These are phyloP conservation scores for Rhodofomes roseus DNA, from an alignment of 1,284 basidiomycete genomes.

Conservation along the genomic window DNA sequence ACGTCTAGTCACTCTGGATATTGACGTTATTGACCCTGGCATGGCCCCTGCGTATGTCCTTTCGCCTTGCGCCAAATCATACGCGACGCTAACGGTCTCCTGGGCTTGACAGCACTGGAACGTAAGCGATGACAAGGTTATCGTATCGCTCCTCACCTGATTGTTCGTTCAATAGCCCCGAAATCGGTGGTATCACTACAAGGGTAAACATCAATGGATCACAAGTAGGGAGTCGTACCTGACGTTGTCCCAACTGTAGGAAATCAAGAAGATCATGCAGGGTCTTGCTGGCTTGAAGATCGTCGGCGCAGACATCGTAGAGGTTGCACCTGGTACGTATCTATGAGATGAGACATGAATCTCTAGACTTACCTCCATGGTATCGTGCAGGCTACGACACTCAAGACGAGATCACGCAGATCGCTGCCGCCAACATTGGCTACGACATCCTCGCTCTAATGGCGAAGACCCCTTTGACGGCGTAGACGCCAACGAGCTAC, in stretches of 20 bases:
- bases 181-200: constrained; percentile 37
- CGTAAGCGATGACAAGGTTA: constrained; percentile 19
- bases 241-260: no score
- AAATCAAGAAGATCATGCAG: constrained; percentile 37
- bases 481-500: constrained; percentile 5
- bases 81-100: neutral
- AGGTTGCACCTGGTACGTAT: constrained; percentile 31
- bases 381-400: constrained; percentile 23
- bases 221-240: no score
- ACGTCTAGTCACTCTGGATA: constrained; percentile 31
- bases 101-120: constrained; percentile 30
- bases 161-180: constrained; percentile 17
- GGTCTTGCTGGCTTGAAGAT: constrained; percentile 35
- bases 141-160: neutral
- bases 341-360: neutral
- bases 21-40: constrained; percentile 35
- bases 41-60: constrained; percentile 35
- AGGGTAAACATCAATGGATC: constrained; percentile 20
- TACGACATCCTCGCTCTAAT: constrained; percentile 30
- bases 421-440: constrained; percentile 32
- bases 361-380: neutral
- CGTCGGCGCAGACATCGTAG: constrained; percentile 38
- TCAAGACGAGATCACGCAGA: constrained; percentile 33
- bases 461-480: constrained; percentile 27
- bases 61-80: neutral